These are phyloP conservation scores for Symbiodinium pilosum DNA, from an alignment of 73 alveolate species.

Conservation along the genomic window DNA sequence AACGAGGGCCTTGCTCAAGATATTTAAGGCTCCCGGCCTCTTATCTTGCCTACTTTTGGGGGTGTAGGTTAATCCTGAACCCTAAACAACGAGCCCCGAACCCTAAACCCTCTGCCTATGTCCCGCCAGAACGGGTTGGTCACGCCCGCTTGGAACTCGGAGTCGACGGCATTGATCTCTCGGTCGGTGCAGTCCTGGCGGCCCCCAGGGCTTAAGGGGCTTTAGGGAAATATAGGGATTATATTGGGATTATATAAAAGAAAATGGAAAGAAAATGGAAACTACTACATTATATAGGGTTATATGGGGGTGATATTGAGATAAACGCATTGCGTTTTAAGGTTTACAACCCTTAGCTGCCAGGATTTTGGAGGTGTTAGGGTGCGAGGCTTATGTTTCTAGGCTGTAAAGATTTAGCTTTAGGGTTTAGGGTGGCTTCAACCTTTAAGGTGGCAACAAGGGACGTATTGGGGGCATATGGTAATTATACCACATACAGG, in stretches of 20 bases:
- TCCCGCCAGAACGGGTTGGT: conserved; percentile 19
- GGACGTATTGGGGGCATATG: too few relatives aligned
- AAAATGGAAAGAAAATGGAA: too few relatives aligned
- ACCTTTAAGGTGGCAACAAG: not conserved
- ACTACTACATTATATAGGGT: not conserved
- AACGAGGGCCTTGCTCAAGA: too few relatives aligned
- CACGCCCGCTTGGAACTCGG: conserved; percentile 96
- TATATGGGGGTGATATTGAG: not conserved
- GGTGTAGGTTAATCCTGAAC: too few relatives aligned
- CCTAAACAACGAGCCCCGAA: not conserved
- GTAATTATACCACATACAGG: too few relatives aligned
- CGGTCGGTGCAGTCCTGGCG: conserved; percentile 96
- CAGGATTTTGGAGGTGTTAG: not conserved
- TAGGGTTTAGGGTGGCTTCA: not conserved
- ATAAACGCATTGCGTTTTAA: too few relatives aligned
- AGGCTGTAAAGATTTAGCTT: not conserved
- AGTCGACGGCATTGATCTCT: conserved; percentile 98
- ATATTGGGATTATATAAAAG: too few relatives aligned
- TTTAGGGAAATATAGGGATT: too few relatives aligned
- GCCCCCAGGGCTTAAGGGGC: too few relatives aligned
- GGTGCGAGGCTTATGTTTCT: not conserved
- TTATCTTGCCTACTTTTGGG: too few relatives aligned
- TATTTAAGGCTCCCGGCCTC: too few relatives aligned
- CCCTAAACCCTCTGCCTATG: not conserved
- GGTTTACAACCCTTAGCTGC: not conserved